Conservation (phyloP, 2,329 filamentous ascomycete genomes). For the Lachnellula willkommii region DNA sequence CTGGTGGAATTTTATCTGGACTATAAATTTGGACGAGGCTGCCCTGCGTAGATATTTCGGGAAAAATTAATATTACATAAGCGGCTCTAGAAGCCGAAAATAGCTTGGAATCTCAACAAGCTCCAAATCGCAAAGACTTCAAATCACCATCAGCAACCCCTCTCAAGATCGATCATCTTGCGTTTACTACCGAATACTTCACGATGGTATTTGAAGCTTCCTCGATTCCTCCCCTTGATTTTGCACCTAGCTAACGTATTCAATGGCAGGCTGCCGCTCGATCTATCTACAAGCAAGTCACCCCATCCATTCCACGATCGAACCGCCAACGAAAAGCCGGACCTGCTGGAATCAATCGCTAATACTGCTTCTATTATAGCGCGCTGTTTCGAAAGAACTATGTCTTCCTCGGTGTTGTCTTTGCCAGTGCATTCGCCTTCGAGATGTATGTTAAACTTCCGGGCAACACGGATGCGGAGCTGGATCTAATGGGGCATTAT, state of each 20-base stretch:
- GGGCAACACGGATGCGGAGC: background rate
- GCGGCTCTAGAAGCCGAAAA: background rate
- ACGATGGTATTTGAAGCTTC: constrained; percentile 27
- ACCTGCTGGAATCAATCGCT: constrained; percentile 7
- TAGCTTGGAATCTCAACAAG: constrained; percentile 9
- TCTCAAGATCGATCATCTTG: constrained; percentile 10
- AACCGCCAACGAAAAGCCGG: background rate
- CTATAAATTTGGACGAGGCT: background rate
- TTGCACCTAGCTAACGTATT: constrained; percentile 17
- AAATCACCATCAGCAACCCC: constrained; percentile 12
- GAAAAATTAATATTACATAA: constrained; percentile 5
- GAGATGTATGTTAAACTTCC: constrained; percentile 67
- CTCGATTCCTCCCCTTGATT: background rate
- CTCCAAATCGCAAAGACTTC: constrained; percentile 19
- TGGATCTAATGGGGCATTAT: constrained; percentile 18
- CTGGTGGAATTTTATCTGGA: background rate
- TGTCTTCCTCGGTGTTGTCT: constrained; percentile 81
- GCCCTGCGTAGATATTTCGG: constrained; percentile 1
- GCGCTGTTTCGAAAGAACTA: constrained; percentile 80
- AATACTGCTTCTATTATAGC: constrained; percentile 44
- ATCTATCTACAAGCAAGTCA: constrained; percentile 32
- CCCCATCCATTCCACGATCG: constrained; percentile 7
- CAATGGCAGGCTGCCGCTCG: constrained; percentile 28
- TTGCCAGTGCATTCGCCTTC: constrained; percentile 80
- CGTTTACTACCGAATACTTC: constrained; percentile 14